A percentile compares a stretch with the other conserved stretches of the same genome.
phyloP scores from a whole-genome alignment of 192 early-diverging fungal genomes.

The Fimicolochytrium jonesii region DNA sequence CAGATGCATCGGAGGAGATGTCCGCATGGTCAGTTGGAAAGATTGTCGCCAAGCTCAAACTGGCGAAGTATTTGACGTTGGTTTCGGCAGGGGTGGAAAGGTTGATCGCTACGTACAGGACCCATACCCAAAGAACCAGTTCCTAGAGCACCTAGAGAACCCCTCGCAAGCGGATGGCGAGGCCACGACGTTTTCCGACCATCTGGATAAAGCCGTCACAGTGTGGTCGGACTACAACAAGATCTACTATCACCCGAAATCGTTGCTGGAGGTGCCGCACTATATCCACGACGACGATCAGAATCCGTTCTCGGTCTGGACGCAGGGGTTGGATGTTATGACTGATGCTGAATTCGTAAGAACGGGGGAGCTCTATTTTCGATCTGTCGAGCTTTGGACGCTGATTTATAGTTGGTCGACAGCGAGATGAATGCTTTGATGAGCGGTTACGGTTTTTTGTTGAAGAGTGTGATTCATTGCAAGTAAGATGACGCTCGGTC shows the following conservation, averaged over 20 bases:
- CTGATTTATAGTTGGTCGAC: no score
- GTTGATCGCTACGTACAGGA: slow-evolving; percentile 38
- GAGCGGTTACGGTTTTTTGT: slow-evolving; percentile 41
- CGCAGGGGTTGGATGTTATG: slow-evolving; percentile 50
- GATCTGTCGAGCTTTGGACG: no score
- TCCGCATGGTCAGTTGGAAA: no score
- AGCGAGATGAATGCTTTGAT: slow-evolving; percentile 41
- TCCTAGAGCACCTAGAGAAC: slow-evolving; percentile 38
- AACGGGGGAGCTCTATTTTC: no score
- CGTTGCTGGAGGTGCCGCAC: slow-evolving; percentile 45
- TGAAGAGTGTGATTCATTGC: slow-evolving; percentile 42
- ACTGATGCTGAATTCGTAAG: slow-evolving; percentile 18
- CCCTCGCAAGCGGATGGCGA: slow-evolving; percentile 26
- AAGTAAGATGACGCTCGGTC: no score
- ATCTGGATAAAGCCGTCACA: slow-evolving; percentile 49
- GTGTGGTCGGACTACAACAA: slow-evolving; percentile 83
- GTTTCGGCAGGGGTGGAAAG: slow-evolving; percentile 19
- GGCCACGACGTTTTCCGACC: slow-evolving; percentile 36
- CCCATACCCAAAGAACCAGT: slow-evolving; percentile 31
- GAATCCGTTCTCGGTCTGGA: slow-evolving; percentile 52
- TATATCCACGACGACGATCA: slow-evolving; percentile 53
- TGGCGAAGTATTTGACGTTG: no score
- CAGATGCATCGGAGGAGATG: no score
- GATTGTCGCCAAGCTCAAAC: no score
- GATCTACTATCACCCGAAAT: slow-evolving; percentile 69